Conservation (phyloP, 2,329 filamentous ascomycete genomes). For the Oidium heveae region DNA sequence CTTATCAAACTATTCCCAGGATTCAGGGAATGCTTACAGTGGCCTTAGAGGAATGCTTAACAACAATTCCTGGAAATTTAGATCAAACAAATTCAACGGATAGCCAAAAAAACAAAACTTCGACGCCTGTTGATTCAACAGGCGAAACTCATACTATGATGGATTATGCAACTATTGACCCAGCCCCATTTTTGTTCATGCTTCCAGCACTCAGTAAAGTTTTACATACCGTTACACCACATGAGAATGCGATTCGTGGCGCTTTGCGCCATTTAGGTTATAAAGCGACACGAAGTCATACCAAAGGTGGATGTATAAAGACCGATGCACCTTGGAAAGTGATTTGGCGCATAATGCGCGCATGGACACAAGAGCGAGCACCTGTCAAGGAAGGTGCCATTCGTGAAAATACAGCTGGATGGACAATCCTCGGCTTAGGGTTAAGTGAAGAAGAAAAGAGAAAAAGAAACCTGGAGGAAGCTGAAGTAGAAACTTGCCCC, state of each 20-base stretch:
- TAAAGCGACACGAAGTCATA: slow-evolving; percentile 62
- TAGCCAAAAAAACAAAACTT: slow-evolving; percentile 3
- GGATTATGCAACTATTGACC: slow-evolving; percentile 40
- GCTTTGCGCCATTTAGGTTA: slow-evolving; percentile 66
- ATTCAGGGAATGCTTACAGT: slow-evolving; percentile 83
- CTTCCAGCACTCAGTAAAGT: slow-evolving; percentile 50
- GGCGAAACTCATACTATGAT: slow-evolving; percentile 7
- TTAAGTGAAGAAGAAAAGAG: slow-evolving; percentile 4
- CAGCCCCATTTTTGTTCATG: slow-evolving; percentile 67
- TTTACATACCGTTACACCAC: slow-evolving; percentile 54
- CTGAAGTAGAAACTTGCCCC: no score
- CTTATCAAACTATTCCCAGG: slow-evolving; percentile 57
- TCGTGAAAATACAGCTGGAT: slow-evolving; percentile 44
- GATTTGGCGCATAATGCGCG: slow-evolving; percentile 80
- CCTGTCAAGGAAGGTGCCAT: slow-evolving; percentile 53
- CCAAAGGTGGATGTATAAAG: slow-evolving; percentile 71
- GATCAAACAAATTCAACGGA: slow-evolving; percentile 17
- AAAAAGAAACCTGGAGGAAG: slow-evolving; percentile 13
- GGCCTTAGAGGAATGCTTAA: slow-evolving; percentile 47
- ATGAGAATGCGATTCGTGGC: slow-evolving; percentile 56
- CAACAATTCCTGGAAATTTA: slow-evolving; percentile 1
- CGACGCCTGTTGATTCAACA: background rate
- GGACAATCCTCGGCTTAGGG: slow-evolving; percentile 31
- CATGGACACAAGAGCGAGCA: slow-evolving; percentile 63
- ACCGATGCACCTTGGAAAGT: slow-evolving; percentile 79